Conservation (phyloP, 257 asterid species). For the Solanum pimpinellifolium region DNA sequence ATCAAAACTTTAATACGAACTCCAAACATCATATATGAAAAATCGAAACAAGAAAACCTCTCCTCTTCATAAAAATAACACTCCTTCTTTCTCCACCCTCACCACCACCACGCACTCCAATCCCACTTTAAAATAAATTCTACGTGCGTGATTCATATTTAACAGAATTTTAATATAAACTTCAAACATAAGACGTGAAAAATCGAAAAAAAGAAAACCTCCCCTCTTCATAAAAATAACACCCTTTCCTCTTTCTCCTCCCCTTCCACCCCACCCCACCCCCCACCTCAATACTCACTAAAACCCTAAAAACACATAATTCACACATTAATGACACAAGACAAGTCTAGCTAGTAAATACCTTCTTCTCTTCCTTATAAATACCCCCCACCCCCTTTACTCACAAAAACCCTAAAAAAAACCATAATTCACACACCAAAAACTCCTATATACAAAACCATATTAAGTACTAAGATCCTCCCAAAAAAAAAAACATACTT, state of each 20-base stretch:
- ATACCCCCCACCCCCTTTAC: neutral
- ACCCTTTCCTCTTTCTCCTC: neutral
- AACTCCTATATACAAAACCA: neutral
- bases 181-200: fast-evolving
- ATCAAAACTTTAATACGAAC: no score
- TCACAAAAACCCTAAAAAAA: neutral
- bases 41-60: neutral
- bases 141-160: no score
- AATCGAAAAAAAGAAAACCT: neutral
- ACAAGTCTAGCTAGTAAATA: neutral
- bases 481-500: neutral
- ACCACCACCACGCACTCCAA: neutral
- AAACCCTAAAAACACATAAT: neutral
- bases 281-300: neutral
- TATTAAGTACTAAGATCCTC: neutral
- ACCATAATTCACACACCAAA: neutral
- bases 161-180: no score
- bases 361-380: neutral
- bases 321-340: neutral
- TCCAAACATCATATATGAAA: no score
- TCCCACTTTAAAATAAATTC: neutral
- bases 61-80: neutral
- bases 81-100: no score
- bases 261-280: neutral
- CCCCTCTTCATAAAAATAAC: neutral